Base-by-base conservation (phyloP, 306 rosid species). In the Prunus mume region DNA sequence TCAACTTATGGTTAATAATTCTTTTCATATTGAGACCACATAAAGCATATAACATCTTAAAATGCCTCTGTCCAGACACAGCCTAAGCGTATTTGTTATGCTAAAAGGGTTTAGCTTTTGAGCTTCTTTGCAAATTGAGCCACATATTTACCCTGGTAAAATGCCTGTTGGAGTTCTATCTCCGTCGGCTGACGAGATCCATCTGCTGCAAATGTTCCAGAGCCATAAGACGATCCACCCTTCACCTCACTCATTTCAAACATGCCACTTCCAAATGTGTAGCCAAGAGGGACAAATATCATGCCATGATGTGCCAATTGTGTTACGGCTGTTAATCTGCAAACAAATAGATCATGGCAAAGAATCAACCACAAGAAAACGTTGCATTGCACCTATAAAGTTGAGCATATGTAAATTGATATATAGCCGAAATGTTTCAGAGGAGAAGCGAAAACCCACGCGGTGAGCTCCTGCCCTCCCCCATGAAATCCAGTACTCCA, bases 401-500 rank as follows among this genome's bases (percentile, higher is more conserved):
- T 9, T 6, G 20, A 25, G 5, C 24, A 38, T n/a, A 25, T 47
- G 58, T 14, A 20, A 50, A 28, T 30, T 0, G 12, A 13, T 14
- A n/a, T 22, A 20, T 6, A 19, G 45, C 49, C 3, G 50, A 55
- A 56, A 76, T 27, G 45, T 46, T 54, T 64, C 2, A 38, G 9
- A 7, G 43, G 43, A 38, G 38, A 79, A n/a, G 49, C 2, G 47
- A 38, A 57, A 76, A 86, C 97, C 84, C 71, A 94, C 96, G 98
- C 96, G 2, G 97, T 89, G 12, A 94, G 92, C 83, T 94, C 98
- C 77, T 94, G 97, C 67, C 98, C 98, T 74, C 98, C 98, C 11
- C 97, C 97, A 61, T 89, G 85, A 79, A 92, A 94, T 52, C 98
- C 98, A 60, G 96, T 94, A 79, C 98, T 94, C 98, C 96, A 94